These are phyloP conservation scores for Manihot esculenta DNA, from an alignment of 441 rosid species.

Conservation along the genomic window DNA sequence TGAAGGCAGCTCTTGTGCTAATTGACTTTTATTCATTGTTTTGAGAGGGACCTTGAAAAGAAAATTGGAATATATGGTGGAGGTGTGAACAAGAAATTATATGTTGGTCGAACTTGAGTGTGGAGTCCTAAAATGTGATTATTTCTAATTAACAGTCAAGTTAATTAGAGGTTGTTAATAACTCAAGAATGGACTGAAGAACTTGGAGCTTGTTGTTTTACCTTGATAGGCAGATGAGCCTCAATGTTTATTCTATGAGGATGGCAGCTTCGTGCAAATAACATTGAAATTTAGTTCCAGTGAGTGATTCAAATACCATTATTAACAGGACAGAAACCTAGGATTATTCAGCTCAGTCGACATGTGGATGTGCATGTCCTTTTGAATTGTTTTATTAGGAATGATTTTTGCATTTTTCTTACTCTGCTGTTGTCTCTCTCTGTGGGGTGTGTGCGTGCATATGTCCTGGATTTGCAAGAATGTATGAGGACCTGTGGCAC, in stretches of 20 bases:
- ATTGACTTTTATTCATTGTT: not conserved
- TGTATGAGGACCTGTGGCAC: not conserved
- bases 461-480: constrained; percentile 1
- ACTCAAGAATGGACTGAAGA: not conserved
- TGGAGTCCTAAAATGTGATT: not conserved
- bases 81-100: not conserved
- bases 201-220: constrained; percentile 2
- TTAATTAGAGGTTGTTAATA: not conserved
- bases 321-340: not conserved
- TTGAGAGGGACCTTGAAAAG: not conserved
- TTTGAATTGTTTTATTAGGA: not conserved
- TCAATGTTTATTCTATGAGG: not conserved
- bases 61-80: not conserved
- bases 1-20: not conserved
- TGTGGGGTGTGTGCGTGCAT: not conserved
- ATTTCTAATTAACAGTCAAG: not conserved
- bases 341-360: not conserved
- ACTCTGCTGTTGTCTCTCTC: not conserved
- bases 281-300: not conserved
- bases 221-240: not conserved
- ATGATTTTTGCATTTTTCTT: not conserved
- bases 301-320: not conserved
- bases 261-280: not conserved
- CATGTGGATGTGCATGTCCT: constrained; percentile 1
- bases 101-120: not conserved